phyloP scores from a whole-genome alignment of 441 rosid species.

The Croton setiger region DNA sequence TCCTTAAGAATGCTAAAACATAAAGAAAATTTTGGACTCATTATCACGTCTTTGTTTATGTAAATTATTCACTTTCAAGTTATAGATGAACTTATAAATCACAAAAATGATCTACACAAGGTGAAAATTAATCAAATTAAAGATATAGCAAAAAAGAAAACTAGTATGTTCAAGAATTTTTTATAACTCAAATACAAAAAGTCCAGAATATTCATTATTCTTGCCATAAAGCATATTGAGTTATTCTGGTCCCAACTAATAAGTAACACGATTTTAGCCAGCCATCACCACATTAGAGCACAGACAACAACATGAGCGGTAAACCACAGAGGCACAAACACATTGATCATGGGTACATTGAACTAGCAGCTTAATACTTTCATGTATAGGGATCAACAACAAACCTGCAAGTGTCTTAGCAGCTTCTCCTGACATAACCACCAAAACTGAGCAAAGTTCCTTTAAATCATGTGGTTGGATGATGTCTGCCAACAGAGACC shows the following conservation, averaged over 20 bases:
- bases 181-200: background rate
- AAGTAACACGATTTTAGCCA: slow-evolving; percentile 1
- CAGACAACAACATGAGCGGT: background rate
- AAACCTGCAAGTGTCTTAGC: slow-evolving; percentile 80
- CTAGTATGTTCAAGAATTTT: slow-evolving; percentile 2
- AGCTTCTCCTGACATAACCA: slow-evolving; percentile 69
- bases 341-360: slow-evolving; percentile 5
- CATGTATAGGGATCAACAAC: slow-evolving; percentile 4
- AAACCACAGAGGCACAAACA: background rate
- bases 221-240: background rate
- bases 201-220: background rate
- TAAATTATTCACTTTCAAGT: background rate
- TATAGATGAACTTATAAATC: background rate
- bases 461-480: slow-evolving; percentile 88
- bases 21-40: background rate
- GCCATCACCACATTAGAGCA: background rate
- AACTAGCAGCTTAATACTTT: background rate
- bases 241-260: background rate
- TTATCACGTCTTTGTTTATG: background rate
- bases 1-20: background rate
- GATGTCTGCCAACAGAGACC: slow-evolving; percentile 95
- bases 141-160: background rate
- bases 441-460: slow-evolving; percentile 97
- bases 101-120: slow-evolving; percentile 5
- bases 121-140: background rate